Base-by-base conservation (phyloP, 257 asterid species). In the Anisodus acutangulus region DNA sequence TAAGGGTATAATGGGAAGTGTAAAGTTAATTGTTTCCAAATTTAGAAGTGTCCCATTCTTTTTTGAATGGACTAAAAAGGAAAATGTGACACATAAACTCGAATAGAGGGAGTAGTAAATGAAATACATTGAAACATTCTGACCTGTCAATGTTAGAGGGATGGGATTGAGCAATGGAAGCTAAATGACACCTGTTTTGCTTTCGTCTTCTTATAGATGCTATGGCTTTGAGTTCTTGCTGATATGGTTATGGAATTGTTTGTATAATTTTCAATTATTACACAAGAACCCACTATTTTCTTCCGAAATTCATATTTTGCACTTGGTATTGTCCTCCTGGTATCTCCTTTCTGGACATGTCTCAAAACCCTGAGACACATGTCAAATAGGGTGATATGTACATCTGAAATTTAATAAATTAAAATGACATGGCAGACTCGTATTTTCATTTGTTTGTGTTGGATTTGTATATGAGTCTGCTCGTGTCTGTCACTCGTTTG, bases 261-360 rank as follows among this genome's bases (percentile, higher is more conserved):
- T 45, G 37, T 71, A 17, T 16, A 6, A 59, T n/a, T 72, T 45
- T 72, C 58, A 72, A 19, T n/a, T 71, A n/a, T 72, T 26, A n/a
- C 80, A 45, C 39, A 45, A n/a, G 37, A 43, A 72, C 10, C 9
- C 37, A 19, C 43, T 49, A 49, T 37, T 74, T 22, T 49, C 41
- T 22, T 74, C 62, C 62, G 12, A 74, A 49, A 1, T 74, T 72
- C 22, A 3, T 12, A 26, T 1, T 7, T 76, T 76, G 26, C 22
- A 7, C 63, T 51, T 76, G 63, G 12, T 76, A 22, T 51, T 51
- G 45, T 53, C 45, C 63, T 51, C 22, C 81, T 76, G 63, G 26
- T 76, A 12, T 76, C 60, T 76, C 47, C 81, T 76, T 76, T 76
- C 81, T 76, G 81, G 26, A 51, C 62, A 49, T 74, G 62, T 51